A percentile compares a stretch with the other conserved stretches of the same genome.
Conservation (phyloP, 176 grass and related monocot genomes). For the Ensete ventricosum region DNA sequence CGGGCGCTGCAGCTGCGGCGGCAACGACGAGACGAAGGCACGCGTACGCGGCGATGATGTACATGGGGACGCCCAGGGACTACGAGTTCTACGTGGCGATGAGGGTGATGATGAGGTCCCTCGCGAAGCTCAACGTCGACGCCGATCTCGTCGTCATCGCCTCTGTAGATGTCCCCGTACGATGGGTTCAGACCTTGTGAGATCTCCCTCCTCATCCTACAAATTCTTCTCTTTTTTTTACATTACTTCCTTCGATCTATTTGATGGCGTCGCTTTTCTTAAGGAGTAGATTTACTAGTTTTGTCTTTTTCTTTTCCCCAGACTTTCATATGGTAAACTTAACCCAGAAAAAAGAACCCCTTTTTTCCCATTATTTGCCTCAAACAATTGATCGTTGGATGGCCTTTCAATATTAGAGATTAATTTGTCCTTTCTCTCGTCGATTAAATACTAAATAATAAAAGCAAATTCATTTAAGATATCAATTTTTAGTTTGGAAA, state of each 20-base stretch:
- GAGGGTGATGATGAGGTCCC: constrained; percentile 93
- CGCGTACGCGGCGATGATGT: constrained; percentile 99
- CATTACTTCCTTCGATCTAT: not conserved
- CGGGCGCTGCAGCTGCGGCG: not conserved
- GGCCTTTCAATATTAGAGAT: no score
- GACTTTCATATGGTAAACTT: no score
- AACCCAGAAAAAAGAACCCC: no score
- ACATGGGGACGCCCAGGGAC: constrained; percentile 97
- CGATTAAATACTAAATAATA: no score
- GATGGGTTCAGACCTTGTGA: constrained; percentile 79
- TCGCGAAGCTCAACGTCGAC: constrained; percentile 43
- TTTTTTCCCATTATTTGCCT: no score
- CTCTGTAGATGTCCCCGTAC: constrained; percentile 64
- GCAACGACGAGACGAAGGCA: constrained; percentile 27
- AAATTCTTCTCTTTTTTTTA: not conserved
- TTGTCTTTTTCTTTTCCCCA: no score
- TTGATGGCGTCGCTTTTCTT: not conserved
- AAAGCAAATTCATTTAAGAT: no score
- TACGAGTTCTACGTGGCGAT: constrained; percentile 97
- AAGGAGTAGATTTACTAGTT: no score
- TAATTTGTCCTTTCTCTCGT: no score
- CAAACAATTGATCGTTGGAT: no score
- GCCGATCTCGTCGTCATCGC: constrained; percentile 95
- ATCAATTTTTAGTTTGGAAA: no score
- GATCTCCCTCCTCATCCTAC: constrained; percentile 2